Percentiles rank a stretch among this genome's conserved stretches.
Evolutionary conservation across 2,329 filamentous ascomycete species (phyloP).

Genomic region (Pezicula rhizophila): DNA sequence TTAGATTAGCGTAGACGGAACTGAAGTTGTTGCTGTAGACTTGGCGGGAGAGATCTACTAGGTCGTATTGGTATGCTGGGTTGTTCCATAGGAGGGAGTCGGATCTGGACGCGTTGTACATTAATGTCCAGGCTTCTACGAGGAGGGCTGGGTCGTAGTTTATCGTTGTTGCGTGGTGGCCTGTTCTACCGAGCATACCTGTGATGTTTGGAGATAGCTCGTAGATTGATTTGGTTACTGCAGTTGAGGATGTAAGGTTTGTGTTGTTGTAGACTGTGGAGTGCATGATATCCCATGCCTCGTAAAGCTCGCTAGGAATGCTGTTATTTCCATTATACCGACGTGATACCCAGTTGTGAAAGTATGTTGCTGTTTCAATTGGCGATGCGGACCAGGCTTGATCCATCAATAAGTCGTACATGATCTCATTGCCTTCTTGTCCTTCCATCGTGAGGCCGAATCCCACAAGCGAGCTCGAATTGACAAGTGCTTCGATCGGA

Average conservation of each 20-base stretch:
- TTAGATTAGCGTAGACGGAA: conserved; percentile 46
- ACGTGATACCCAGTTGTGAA: conserved; percentile 36
- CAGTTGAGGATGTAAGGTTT: conserved; percentile 30
- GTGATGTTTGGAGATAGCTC: conserved; percentile 38
- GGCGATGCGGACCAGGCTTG: conserved; percentile 41
- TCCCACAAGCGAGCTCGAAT: conserved; percentile 37
- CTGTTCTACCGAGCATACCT: conserved; percentile 33
- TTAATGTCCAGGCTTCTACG: conserved; percentile 32
- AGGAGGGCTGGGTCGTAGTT: conserved; percentile 35
- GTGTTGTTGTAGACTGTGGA: conserved; percentile 43
- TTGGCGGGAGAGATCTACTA: conserved; percentile 44
- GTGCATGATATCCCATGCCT: conserved; percentile 40
- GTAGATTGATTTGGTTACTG: conserved; percentile 39
- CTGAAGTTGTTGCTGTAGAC: conserved; percentile 41
- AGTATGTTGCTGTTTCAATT: conserved; percentile 39
- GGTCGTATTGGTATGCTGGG: conserved; percentile 38
- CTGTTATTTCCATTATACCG: conserved; percentile 31
- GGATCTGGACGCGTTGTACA: conserved; percentile 30
- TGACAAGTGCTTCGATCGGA: conserved; percentile 36
- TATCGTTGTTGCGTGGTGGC: conserved; percentile 36
- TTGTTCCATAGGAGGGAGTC: conserved; percentile 33
- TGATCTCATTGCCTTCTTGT: conserved; percentile 46
- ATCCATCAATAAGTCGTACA: conserved; percentile 44
- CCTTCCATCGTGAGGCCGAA: conserved; percentile 43
- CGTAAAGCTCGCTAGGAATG: conserved; percentile 30